Base-by-base conservation (phyloP, 2,329 filamentous ascomycete genomes). In the Fusarium zealandicum region DNA sequence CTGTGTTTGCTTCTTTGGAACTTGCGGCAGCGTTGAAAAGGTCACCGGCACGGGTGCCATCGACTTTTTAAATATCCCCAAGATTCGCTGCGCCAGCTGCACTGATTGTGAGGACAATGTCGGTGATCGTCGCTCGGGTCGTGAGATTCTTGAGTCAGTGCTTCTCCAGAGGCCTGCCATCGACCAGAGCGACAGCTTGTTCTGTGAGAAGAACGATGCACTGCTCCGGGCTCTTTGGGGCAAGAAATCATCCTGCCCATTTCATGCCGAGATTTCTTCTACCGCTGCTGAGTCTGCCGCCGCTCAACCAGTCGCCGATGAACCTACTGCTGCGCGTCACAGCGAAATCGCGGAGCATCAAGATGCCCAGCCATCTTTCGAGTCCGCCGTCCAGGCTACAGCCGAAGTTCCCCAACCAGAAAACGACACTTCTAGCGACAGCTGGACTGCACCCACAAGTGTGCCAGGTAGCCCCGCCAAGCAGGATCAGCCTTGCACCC, bases 1-100 rank as follows among this genome's bases (percentile, higher is more conserved):
- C 1, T 68, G 67, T 6, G 25, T 59, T 6, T 69, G 67, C 51
- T 67, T 50, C 37, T 63, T 69, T 2, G 68, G 66, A 0, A 67
- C 65, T 1, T 70, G 68, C 4, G 67, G 68, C 2, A 22, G 0
- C 0, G 22, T 69, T 6, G 25, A 40, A 3, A 45, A 35, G 2
- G 22, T 48, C 0, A n/a, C 50, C 3, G 18, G 32, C 0, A 45
- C 55, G 18, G 25, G 31, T 1, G 42, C 45, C 0, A 25, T 67
- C 3, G 57, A 49, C 2, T 22, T 68, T 2, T 3, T 37, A 1
- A 18, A 42, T 0, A 2, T 70, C 7, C 3, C 10, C 4, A 62
- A 64, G 33, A 12, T 57, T 0, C 57, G 60, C 0, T 69, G 66
- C 4, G 38, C 36, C 1, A 14, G 32, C 2, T 70, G 67, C 32